Percentiles rank a stretch among this genome's conserved stretches.
Evolutionary conservation across 805 yeast genomes (phyloP).

Genomic region (Myxozyma mucilagina): DNA sequence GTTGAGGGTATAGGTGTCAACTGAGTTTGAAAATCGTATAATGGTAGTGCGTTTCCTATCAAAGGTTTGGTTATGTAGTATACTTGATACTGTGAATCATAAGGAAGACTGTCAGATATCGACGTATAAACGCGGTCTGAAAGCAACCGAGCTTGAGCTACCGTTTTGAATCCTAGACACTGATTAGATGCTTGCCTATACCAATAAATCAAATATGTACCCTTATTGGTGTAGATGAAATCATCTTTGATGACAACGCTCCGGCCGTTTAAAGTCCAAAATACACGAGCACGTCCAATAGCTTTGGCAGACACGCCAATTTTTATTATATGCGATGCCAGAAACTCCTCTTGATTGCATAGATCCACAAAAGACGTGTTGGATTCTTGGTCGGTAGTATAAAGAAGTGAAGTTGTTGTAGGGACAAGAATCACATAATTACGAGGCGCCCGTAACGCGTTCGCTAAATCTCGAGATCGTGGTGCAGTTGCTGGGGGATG

Average conservation of each 20-base stretch:
- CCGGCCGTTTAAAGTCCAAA: constrained; percentile 56
- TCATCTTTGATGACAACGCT: constrained; percentile 60
- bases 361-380: constrained; percentile 48
- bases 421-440: constrained; percentile 65
- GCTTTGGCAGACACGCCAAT: constrained; percentile 36
- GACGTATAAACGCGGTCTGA: constrained; percentile 60
- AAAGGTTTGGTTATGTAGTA: constrained; percentile 31
- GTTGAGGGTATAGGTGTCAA: constrained; percentile 23
- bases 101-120: constrained; percentile 24
- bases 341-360: constrained; percentile 60
- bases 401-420: constrained; percentile 49
- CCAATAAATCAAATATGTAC: constrained; percentile 40
- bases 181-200: too few relatives aligned
- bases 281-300: constrained; percentile 45
- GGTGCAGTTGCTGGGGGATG: constrained; percentile 21
- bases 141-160: constrained; percentile 55
- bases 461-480: constrained; percentile 27
- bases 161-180: constrained; percentile 20
- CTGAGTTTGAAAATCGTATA: constrained; percentile 11
- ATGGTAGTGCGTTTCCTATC: constrained; percentile 27
- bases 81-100: constrained; percentile 16
- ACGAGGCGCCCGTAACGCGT: constrained; percentile 42
- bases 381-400: constrained; percentile 43
- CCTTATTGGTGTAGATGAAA: constrained; percentile 55
- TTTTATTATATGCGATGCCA: constrained; percentile 60